Conservation (phyloP, 176 grass and related monocot genomes). For the Zea luxurians region DNA sequence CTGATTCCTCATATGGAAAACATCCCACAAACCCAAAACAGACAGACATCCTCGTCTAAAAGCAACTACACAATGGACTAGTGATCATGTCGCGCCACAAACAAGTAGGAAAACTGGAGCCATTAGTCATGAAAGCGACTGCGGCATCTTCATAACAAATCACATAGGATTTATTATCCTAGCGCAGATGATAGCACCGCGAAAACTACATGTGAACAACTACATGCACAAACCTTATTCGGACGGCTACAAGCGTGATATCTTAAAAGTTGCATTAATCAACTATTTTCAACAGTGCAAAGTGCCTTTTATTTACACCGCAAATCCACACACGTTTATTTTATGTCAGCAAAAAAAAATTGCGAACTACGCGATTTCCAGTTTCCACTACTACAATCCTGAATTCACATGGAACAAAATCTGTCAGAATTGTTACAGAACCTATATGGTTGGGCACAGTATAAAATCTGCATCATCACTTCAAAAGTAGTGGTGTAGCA, state of each 20-base stretch:
- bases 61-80: slow-evolving; percentile 19
- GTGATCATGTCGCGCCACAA: slow-evolving; percentile 11
- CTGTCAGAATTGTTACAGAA: not conserved
- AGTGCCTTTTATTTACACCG: not conserved
- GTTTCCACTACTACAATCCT: not conserved
- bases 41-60: not conserved
- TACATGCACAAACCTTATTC: not conserved
- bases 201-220: slow-evolving; percentile 38
- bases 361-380: too few species aligned
- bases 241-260: not conserved
- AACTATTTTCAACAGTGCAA: not conserved
- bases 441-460: not conserved
- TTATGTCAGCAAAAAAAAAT: not conserved
- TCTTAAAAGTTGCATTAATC: not conserved
- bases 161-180: slow-evolving; percentile 31
- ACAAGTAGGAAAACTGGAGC: not conserved
- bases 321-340: not conserved
- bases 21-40: not conserved
- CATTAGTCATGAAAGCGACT: slow-evolving; percentile 37
- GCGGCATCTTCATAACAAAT: slow-evolving; percentile 11
- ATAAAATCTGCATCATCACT: not conserved
- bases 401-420: not conserved
- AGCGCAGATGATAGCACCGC: not conserved
- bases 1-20: slow-evolving; percentile 1
- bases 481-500: not conserved